Conservation (phyloP, 140 eudicot genomes). For the Cichorium intybus region DNA sequence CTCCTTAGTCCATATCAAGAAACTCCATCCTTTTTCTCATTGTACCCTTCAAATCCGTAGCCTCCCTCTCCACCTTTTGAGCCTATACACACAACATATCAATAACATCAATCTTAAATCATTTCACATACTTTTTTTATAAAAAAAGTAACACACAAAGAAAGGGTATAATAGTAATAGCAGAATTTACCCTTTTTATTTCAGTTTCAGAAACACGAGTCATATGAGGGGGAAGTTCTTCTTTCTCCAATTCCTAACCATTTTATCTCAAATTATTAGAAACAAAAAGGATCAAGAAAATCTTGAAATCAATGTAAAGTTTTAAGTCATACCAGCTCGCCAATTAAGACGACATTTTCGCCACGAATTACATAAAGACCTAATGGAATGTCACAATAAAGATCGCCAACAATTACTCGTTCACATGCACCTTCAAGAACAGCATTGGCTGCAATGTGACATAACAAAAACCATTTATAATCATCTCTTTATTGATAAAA, state of each 20-base stretch:
- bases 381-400: slow-evolving; percentile 87
- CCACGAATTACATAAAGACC: slow-evolving; percentile 94
- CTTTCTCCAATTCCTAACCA: slow-evolving; percentile 74
- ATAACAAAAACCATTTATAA: slow-evolving; percentile 7
- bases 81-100: slow-evolving; percentile 42
- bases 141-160: not conserved
- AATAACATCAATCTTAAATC: not conserved
- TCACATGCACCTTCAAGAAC: slow-evolving; percentile 99
- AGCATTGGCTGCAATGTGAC: slow-evolving; percentile 74
- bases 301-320: not conserved
- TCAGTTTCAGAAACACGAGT: slow-evolving; percentile 70
- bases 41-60: slow-evolving; percentile 64
- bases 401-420: slow-evolving; percentile 91
- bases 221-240: slow-evolving; percentile 94
- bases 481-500: not conserved
- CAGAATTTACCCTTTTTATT: slow-evolving; percentile 62
- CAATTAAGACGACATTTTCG: slow-evolving; percentile 89
- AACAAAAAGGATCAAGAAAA: not conserved
- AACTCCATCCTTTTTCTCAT: slow-evolving; percentile 90
- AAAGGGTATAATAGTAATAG: not conserved
- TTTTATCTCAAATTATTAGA: slow-evolving; percentile 8
- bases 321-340: slow-evolving; percentile 68
- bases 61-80: slow-evolving; percentile 85
- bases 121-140: not conserved
- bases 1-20: slow-evolving; percentile 70